These are phyloP conservation scores for Platanus orientalis DNA, from an alignment of 164 flowering plant genomes.

Conservation along the genomic window DNA sequence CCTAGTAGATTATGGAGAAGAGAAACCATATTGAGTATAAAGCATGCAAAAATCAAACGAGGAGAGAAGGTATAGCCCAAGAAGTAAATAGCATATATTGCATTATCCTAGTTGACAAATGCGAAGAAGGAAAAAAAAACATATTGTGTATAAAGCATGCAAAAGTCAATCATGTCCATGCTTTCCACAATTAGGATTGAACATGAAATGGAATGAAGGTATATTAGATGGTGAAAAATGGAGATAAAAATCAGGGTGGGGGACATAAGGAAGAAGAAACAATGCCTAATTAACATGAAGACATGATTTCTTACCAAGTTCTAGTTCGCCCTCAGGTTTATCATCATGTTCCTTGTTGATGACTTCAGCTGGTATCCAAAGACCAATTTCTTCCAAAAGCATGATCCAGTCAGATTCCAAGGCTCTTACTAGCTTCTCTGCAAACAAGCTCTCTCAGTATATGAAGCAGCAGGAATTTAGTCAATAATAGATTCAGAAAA, in stretches of 20 bases:
- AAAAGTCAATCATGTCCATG: neutral
- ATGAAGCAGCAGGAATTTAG: neutral
- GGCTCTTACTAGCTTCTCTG: conserved; percentile 56
- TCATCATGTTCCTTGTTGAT: conserved; percentile 59
- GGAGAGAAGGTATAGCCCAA: too few relatives aligned
- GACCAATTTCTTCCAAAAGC: conserved; percentile 70
- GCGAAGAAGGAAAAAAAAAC: neutral
- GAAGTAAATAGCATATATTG: too few relatives aligned
- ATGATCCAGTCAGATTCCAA: conserved; percentile 62
- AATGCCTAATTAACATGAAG: neutral
- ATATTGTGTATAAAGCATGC: too few relatives aligned
- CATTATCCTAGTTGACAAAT: neutral
- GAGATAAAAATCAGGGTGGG: neutral
- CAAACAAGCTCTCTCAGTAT: conserved; percentile 7
- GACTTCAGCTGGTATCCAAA: conserved; percentile 77
- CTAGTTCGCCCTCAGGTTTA: conserved; percentile 65
- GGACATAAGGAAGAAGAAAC: neutral
- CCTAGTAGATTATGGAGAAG: too few relatives aligned
- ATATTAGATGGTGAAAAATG: neutral
- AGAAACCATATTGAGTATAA: too few relatives aligned
- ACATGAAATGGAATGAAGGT: neutral
- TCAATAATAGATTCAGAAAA: neutral
- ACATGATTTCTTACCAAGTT: conserved; percentile 43
- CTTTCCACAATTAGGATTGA: neutral
- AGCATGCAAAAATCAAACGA: too few relatives aligned